Conservation (phyloP, 1,284 basidiomycete genomes). For the Leccinum fuscescens region DNA sequence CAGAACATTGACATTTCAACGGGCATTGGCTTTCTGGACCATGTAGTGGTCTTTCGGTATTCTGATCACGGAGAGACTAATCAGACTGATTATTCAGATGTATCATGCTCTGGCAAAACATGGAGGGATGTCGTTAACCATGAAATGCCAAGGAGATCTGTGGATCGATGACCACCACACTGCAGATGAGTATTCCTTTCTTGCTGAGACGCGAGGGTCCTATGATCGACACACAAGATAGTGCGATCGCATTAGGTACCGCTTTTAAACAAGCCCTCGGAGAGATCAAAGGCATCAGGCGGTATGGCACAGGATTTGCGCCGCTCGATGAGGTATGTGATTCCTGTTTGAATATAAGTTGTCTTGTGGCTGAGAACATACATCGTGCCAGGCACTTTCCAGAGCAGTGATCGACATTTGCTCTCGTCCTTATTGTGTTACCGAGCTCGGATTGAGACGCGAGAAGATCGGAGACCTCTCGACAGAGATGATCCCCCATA, state of each 20-base stretch:
- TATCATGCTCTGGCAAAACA: slow-evolving; percentile 93
- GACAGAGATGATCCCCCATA: slow-evolving; percentile 96
- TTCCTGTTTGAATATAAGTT: slow-evolving; percentile 5
- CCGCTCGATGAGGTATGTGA: slow-evolving; percentile 88
- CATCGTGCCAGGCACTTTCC: slow-evolving; percentile 71
- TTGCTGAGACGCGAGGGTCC: slow-evolving; percentile 13
- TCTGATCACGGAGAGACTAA: not conserved
- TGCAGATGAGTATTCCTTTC: slow-evolving; percentile 69
- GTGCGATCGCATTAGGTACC: slow-evolving; percentile 87
- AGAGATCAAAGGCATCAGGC: slow-evolving; percentile 90
- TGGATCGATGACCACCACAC: slow-evolving; percentile 99
- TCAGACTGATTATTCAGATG: slow-evolving; percentile 63
- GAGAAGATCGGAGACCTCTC: slow-evolving; percentile 98
- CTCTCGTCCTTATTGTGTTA: slow-evolving; percentile 92
- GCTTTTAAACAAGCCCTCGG: slow-evolving; percentile 97
- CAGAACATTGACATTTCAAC: slow-evolving; percentile 90
- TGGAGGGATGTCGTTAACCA: slow-evolving; percentile 84
- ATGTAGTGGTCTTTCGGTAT: slow-evolving; percentile 54
- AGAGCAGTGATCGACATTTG: slow-evolving; percentile 98
- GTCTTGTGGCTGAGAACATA: slow-evolving; percentile 2
- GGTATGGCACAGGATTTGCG: slow-evolving; percentile 96
- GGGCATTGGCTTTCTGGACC: slow-evolving; percentile 97
- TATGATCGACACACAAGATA: slow-evolving; percentile 67
- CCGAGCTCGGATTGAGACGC: slow-evolving; percentile 85
- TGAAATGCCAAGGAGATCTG: slow-evolving; percentile 93